These are phyloP conservation scores for Pascua guehoae DNA, from an alignment of 1,284 basidiomycete genomes.

Conservation along the genomic window DNA sequence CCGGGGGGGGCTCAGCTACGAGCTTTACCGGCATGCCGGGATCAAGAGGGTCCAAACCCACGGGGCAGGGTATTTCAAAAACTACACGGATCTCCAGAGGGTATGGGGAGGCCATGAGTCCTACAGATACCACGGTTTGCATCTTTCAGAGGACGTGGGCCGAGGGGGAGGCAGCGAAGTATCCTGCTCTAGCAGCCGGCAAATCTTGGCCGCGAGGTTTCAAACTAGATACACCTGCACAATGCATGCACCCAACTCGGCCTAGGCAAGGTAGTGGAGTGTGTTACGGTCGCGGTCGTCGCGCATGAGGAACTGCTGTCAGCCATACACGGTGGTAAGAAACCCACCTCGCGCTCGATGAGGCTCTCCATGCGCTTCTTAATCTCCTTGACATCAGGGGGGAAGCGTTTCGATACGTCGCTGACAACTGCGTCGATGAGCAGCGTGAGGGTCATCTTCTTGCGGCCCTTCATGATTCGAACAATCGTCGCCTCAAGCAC, in stretches of 20 bases:
- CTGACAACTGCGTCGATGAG: conserved; percentile 58
- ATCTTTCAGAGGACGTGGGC: too few species aligned
- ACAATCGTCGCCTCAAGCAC: conserved; percentile 91
- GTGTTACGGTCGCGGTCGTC: conserved; percentile 66
- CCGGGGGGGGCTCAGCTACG: too few species aligned
- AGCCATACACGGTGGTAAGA: background rate
- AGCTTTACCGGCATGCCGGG: too few species aligned
- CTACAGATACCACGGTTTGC: too few species aligned
- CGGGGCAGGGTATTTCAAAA: too few species aligned
- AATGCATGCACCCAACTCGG: background rate
- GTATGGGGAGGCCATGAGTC: too few species aligned
- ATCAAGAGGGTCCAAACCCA: too few species aligned
- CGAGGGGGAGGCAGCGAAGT: too few species aligned
- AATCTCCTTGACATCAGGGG: conserved; percentile 61
- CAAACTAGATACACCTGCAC: too few species aligned
- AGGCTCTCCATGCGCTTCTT: conserved; percentile 76
- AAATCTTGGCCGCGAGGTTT: too few species aligned
- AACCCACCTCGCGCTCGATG: conserved; percentile 65
- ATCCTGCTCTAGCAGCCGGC: too few species aligned
- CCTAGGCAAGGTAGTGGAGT: conserved; percentile 72
- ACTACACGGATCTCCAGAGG: too few species aligned
- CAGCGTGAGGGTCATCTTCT: conserved; percentile 73
- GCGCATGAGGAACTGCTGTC: conserved; percentile 55
- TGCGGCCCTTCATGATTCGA: conserved; percentile 87
- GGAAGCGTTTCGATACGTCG: conserved; percentile 60